Evolutionary conservation across 2,329 filamentous ascomycete genomes (phyloP), one percentile per base, ranked within the genome.

Genomic region (Incumbomyces delicatus): DNA sequence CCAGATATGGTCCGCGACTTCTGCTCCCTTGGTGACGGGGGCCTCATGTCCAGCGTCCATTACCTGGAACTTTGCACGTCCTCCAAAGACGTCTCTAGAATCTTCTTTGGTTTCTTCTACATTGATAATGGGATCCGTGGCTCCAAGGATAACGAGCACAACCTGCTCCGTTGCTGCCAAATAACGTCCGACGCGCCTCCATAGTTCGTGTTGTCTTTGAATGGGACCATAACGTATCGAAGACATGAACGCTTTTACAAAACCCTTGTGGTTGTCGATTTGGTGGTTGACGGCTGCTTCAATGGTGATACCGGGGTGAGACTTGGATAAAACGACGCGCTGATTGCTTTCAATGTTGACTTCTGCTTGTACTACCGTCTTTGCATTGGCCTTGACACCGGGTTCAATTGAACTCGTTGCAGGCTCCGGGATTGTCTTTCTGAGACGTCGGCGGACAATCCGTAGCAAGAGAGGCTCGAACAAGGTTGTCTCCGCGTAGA

Each of bases 181-280:
- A 47, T 53, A 61, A 12, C 63, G 58, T 0, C 75, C 72, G 29
- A 88, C 68, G 1, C 69, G 63, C 18, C 60, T 60, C 85, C 84
- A 90, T 35, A 77, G 70, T 32, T 71, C 68, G 46, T 79, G 73
- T 53, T 83, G 75, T 11, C 74, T 73, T 51, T 81, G 77, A 17
- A 89, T 78, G 0, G 85, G 86, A 1, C 80, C 81, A 57, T 83
- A 66, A 16, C 80, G 73, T 54, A 90, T 81, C 27, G 76, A 80
- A 48, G 78, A 84, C 57, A 87, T 74, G 57, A 88, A 88, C 0
- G 84, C 76, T 2, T 71, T 68, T 4, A 87, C 68, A 57, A 87
- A 89, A 0, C 83, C 86, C 1, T 62, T 58, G 60, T 90, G 83
- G 22, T 75, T 59, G 31, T 71, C 66, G 16, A 87, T 66, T 63